Evolutionary conservation across 768 basidiomycete species (phyloP).

Genomic region (Termitomyces sp.): DNA sequence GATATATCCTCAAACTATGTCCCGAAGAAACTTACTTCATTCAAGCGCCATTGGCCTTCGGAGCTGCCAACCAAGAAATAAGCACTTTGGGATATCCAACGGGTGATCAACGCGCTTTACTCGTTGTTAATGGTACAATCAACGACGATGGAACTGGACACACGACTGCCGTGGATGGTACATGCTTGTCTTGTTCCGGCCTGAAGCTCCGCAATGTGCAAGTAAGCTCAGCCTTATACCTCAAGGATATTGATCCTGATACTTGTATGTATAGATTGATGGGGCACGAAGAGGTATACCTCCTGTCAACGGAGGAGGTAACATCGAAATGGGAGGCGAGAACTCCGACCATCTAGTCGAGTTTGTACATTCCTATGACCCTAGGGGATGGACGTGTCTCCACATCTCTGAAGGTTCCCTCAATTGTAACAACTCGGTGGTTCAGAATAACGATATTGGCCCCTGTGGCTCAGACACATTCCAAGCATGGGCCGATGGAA

Average conservation of each 20-base stretch:
- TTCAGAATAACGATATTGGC: conserved; percentile 82
- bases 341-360: conserved; percentile 72
- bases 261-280: conserved; percentile 47
- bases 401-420: conserved; percentile 69
- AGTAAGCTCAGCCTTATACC: conserved; percentile 25
- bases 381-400: conserved; percentile 78
- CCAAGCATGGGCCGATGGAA: conserved; percentile 79
- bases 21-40: conserved; percentile 56
- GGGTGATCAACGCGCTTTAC: conserved; percentile 57
- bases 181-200: conserved; percentile 51
- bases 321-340: conserved; percentile 80
- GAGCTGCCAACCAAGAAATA: conserved; percentile 71
- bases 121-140: conserved; percentile 64
- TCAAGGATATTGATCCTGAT: not conserved
- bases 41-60: conserved; percentile 59
- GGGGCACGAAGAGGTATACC: conserved; percentile 55
- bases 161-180: conserved; percentile 67
- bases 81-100: conserved; percentile 74
- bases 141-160: conserved; percentile 53
- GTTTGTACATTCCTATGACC: conserved; percentile 70
- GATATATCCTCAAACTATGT: conserved; percentile 65
- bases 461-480: conserved; percentile 63
- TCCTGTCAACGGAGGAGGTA: conserved; percentile 58
- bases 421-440: conserved; percentile 53
- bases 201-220: conserved; percentile 68